These are phyloP conservation scores for Talaromyces wortmannii DNA, from an alignment of 495 filamentous ascomycete genomes.

Conservation along the genomic window DNA sequence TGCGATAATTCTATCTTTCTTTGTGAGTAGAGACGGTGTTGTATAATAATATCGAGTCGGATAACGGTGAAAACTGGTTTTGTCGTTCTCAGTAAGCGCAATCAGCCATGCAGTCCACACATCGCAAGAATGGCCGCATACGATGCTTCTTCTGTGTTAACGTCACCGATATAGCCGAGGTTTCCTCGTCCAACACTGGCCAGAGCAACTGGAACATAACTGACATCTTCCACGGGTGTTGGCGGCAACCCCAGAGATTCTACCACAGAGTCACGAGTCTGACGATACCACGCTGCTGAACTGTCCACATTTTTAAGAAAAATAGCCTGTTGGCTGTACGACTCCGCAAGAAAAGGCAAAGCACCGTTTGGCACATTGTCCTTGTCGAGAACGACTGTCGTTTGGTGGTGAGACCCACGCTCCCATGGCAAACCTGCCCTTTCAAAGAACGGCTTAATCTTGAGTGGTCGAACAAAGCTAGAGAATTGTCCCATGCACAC, in stretches of 20 bases:
- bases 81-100: too few relatives aligned
- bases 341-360: conserved; percentile 11
- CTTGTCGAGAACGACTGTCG: conserved; percentile 9
- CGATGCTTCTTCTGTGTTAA: conserved; percentile 28
- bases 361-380: not conserved
- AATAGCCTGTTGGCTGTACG: conserved; percentile 33
- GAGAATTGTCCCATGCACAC: not conserved
- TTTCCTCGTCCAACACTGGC: conserved; percentile 24
- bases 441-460: not conserved
- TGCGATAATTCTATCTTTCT: too few relatives aligned
- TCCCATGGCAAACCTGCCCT: conserved; percentile 19
- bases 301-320: conserved; percentile 18
- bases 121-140: conserved; percentile 19
- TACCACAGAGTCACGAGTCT: conserved; percentile 11
- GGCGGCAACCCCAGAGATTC: not conserved
- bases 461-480: conserved; percentile 6
- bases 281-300: conserved; percentile 1
- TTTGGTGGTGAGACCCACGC: conserved; percentile 18
- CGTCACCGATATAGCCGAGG: conserved; percentile 36
- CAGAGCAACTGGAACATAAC: conserved; percentile 23
- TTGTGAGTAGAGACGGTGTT: too few relatives aligned
- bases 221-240: conserved; percentile 9
- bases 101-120: not conserved
- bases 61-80: too few relatives aligned
- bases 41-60: too few relatives aligned